A percentile compares a stretch with the other conserved stretches of the same genome.
Conservation (phyloP, 805 yeast genomes). For the Saturnispora serradocipensis region DNA sequence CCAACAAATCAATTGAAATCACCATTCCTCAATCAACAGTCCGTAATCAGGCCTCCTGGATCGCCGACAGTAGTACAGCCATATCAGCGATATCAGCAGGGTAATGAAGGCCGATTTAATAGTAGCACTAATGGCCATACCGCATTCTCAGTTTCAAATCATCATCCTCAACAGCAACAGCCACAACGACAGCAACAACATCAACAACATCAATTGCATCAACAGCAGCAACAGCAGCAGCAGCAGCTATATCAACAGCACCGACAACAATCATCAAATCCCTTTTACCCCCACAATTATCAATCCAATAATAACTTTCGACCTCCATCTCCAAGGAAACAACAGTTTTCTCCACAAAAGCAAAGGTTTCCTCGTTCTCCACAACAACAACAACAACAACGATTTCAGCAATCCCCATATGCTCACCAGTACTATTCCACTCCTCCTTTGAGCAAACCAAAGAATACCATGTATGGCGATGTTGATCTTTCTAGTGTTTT, state of each 20-base stretch:
- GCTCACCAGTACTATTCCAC: background rate
- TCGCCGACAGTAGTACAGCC: background rate
- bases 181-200: background rate
- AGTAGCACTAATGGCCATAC: background rate
- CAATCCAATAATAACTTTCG: background rate
- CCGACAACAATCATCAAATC: background rate
- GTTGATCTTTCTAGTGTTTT: constrained; percentile 10
- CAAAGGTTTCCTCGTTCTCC: background rate
- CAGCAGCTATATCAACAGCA: background rate
- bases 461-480: constrained; percentile 1
- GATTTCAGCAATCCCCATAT: background rate
- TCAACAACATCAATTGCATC: background rate
- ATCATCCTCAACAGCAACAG: background rate
- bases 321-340: background rate
- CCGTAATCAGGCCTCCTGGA: background rate
- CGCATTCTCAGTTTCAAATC: too few species aligned
- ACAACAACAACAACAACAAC: constrained; percentile 1
- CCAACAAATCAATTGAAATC: background rate
- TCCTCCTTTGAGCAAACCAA: background rate
- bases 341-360: background rate
- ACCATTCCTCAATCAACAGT: background rate
- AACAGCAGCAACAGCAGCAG: background rate
- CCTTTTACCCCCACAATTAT: background rate
- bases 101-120: background rate
- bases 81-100: background rate